phyloP scores from a whole-genome alignment of 2,329 filamentous ascomycete genomes.

The Tolypocladium amazonense region DNA sequence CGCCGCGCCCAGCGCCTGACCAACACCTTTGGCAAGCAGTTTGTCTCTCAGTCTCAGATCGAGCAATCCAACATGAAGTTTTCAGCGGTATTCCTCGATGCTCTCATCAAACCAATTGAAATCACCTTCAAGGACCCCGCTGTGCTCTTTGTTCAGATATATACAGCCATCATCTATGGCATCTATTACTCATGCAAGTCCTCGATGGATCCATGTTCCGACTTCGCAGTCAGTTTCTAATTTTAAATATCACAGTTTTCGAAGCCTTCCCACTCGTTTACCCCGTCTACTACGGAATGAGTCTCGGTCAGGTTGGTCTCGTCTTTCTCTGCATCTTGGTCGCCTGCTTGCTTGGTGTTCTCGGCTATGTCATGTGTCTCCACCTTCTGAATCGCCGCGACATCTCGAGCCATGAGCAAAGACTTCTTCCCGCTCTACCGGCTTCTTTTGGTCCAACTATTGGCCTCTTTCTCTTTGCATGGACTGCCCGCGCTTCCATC shows the following conservation, averaged over 20 bases:
- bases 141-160: constrained; percentile 51
- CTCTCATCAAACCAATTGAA: constrained; percentile 49
- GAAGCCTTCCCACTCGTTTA: constrained; percentile 57
- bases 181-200: constrained; percentile 45
- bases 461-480: constrained; percentile 50
- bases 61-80: constrained; percentile 43
- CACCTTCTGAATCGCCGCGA: constrained; percentile 41
- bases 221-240: not conserved
- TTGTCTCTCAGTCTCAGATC: constrained; percentile 54
- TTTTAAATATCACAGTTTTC: constrained; percentile 28
- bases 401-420: constrained; percentile 38
- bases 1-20: constrained; percentile 51
- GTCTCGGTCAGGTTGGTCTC: constrained; percentile 44
- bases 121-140: constrained; percentile 52
- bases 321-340: constrained; percentile 51
- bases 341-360: constrained; percentile 40
- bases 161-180: constrained; percentile 50
- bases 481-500: constrained; percentile 39
- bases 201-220: not conserved
- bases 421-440: constrained; percentile 43
- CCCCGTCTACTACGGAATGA: constrained; percentile 47
- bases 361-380: constrained; percentile 38
- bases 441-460: constrained; percentile 42
- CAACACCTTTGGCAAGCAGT: constrained; percentile 44
- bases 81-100: constrained; percentile 37